Evolutionary conservation across 768 basidiomycete species (phyloP).

Genomic region (Mycena maculata): DNA sequence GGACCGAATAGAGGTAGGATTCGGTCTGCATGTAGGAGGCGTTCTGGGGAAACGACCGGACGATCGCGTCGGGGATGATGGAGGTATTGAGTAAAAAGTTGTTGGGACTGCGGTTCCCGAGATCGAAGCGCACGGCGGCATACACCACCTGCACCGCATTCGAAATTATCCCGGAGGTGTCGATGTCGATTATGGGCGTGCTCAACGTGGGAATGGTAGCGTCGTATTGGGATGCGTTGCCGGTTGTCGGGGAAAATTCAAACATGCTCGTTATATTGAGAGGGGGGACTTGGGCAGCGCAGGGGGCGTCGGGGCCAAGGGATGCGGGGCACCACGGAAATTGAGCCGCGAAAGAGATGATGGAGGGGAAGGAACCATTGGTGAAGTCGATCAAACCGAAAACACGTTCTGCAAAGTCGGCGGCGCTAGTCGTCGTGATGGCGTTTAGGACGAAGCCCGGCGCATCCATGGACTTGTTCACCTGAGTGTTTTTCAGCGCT

Average conservation of each 20-base stretch:
- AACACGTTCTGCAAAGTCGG: conserved; percentile 1
- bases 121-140: conserved; percentile 42
- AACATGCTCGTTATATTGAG: conserved; percentile 7
- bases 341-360: conserved; percentile 11
- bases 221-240: background rate
- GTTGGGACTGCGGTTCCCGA: conserved; percentile 43
- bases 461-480: conserved; percentile 17
- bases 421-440: conserved; percentile 19
- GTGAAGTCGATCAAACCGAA: background rate
- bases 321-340: conserved; percentile 24
- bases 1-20: conserved; percentile 7
- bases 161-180: conserved; percentile 25
- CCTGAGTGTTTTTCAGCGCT: conserved; percentile 16
- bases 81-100: conserved; percentile 41
- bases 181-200: conserved; percentile 1
- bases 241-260: conserved; percentile 20
- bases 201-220: background rate
- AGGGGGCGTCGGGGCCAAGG: conserved; percentile 14
- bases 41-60: conserved; percentile 2
- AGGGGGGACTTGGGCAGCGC: conserved; percentile 2
- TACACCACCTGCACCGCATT: conserved; percentile 40
- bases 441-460: conserved; percentile 5
- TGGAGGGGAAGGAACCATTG: background rate
- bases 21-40: background rate
- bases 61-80: background rate